Evolutionary conservation across 257 asterid species (phyloP), one percentile per base, ranked within the genome.

Genomic region (Gentiana straminea): DNA sequence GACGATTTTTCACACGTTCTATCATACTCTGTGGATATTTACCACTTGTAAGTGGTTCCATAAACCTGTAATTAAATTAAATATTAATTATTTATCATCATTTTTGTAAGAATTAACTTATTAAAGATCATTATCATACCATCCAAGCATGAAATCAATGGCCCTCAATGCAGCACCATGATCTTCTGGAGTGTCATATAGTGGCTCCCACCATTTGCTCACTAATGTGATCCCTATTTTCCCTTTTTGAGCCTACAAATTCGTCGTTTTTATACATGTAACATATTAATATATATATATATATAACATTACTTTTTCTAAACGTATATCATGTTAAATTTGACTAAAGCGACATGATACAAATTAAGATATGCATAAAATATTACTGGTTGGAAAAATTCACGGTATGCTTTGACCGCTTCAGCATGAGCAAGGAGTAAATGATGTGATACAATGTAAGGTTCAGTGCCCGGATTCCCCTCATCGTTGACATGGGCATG

Each of bases 161-260:
- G 61, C 68, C 1, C 69, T 45, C 1, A 62, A 53, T 15, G 59
- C 64, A 3, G 67, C 75, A 7, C 13, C 58, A 9, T 24, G 39
- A 35, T 68, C 74, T 36, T 49, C 9, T 1, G 13, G 13, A 10
- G 63, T 55, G 33, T 41, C 33, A 37, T 36, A 33, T 38, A 72
- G 72, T 54, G 88, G 84, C 64, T 75, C 82, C 55, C 49, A 73
- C 88, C 84, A 81, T 37, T 75, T 68, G 35, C 71, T 50, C 48
- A 72, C 70, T 2, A 78, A 50, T n/a, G 77, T 70, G 1, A 81
- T 78, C 15, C 89, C 82, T n/a, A 75, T 78, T 57, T 75, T 60
- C 6, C 85, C 89, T 54, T 69, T 70, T 66, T 81, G 89, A 52
- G 39, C 72, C 82, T 78, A 62, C 8, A 51, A 35, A 50, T n/a